Conservation (phyloP, 2,329 filamentous ascomycete genomes). For the Cercospora zeae-maydis region DNA sequence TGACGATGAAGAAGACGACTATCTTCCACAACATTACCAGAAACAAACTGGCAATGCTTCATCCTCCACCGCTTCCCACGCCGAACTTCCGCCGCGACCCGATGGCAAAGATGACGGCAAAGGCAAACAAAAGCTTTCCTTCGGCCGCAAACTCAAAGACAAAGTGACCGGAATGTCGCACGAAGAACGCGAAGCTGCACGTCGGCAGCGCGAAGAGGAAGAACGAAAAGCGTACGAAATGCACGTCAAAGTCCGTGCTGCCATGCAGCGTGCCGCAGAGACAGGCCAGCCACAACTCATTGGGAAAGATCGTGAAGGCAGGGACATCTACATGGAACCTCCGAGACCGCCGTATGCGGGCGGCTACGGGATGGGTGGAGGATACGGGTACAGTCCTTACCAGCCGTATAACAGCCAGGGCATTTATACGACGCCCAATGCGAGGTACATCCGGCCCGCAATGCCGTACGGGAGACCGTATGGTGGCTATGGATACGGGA, state of each 20-base stretch:
- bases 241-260: conserved; percentile 50
- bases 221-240: conserved; percentile 53
- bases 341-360: conserved; percentile 39
- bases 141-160: conserved; percentile 59
- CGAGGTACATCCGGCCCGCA: conserved; percentile 49
- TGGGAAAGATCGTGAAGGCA: conserved; percentile 52
- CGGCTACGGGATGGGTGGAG: conserved; percentile 29
- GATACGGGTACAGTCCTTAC: conserved; percentile 29
- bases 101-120: conserved; percentile 28
- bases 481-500: conserved; percentile 35
- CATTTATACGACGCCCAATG: conserved; percentile 48
- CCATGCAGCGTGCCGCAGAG: conserved; percentile 50
- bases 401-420: conserved; percentile 33
- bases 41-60: conserved; percentile 8
- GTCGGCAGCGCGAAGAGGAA: conserved; percentile 46
- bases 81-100: conserved; percentile 26
- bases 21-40: conserved; percentile 24
- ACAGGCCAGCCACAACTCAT: conserved; percentile 57
- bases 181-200: conserved; percentile 49
- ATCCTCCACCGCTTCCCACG: conserved; percentile 18
- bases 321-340: conserved; percentile 58
- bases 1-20: conserved; percentile 43
- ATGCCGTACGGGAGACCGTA: conserved; percentile 44
- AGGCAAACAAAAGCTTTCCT: conserved; percentile 33
- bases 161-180: conserved; percentile 57